Evolutionary conservation across 1,284 basidiomycete species (phyloP).

Genomic region (Peniophora sp.): DNA sequence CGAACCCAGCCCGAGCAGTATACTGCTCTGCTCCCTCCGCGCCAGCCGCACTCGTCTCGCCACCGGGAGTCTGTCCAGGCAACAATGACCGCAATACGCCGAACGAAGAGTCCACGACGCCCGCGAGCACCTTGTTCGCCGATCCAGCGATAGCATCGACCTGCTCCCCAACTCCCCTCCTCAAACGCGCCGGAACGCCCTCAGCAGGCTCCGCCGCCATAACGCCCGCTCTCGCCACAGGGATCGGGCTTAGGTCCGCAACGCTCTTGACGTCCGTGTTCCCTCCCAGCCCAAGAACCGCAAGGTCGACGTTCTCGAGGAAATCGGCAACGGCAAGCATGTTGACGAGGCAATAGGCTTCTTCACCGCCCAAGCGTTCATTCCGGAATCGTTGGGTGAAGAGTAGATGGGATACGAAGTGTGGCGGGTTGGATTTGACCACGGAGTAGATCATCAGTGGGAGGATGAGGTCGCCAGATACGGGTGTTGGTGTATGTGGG

Average conservation of each 20-base stretch:
- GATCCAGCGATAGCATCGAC: slow-evolving; percentile 78
- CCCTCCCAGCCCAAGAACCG: slow-evolving; percentile 70
- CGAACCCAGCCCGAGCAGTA: slow-evolving; percentile 46
- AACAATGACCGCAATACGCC: slow-evolving; percentile 69
- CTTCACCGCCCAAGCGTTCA: slow-evolving; percentile 71
- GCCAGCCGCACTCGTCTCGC: slow-evolving; percentile 16
- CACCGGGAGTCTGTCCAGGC: slow-evolving; percentile 20
- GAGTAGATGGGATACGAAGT: slow-evolving; percentile 78
- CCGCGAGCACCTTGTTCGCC: slow-evolving; percentile 79
- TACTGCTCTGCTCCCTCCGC: slow-evolving; percentile 26
- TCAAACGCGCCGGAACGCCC: slow-evolving; percentile 37
- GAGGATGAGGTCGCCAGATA: slow-evolving; percentile 75
- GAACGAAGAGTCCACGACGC: slow-evolving; percentile 80
- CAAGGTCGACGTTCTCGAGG: slow-evolving; percentile 85
- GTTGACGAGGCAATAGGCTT: slow-evolving; percentile 89
- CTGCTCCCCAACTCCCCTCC: slow-evolving; percentile 75
- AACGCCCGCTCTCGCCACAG: slow-evolving; percentile 31
- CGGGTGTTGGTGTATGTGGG: slow-evolving; percentile 30
- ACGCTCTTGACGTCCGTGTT: slow-evolving; percentile 58
- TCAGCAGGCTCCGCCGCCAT: slow-evolving; percentile 23
- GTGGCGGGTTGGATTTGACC: slow-evolving; percentile 82
- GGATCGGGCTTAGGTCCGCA: slow-evolving; percentile 71
- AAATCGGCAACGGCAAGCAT: slow-evolving; percentile 92
- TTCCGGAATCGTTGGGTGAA: slow-evolving; percentile 83
- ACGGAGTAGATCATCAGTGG: slow-evolving; percentile 89